Evolutionary conservation across 352 stramenopile genomes (phyloP).

Genomic region (Globisporangium paroecandrum): DNA sequence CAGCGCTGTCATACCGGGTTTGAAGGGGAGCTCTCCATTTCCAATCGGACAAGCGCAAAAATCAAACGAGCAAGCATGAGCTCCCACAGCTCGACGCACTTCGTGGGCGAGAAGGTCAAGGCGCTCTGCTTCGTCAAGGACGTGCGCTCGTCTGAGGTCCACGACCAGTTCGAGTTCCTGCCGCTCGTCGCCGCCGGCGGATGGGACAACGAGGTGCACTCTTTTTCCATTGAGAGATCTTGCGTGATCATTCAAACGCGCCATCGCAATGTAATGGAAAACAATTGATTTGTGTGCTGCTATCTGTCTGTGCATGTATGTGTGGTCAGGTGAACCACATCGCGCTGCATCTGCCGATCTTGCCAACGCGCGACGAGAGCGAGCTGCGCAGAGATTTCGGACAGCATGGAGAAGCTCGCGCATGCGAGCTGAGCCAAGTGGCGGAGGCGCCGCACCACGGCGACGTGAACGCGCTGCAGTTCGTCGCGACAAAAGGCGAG

Average conservation of each 20-base stretch:
- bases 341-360: conserved; percentile 46
- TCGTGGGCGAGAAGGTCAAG: conserved; percentile 58
- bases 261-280: too few species aligned
- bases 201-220: conserved; percentile 50
- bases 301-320: neutral
- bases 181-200: conserved; percentile 55
- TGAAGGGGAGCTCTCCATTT: conserved; percentile 6
- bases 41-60: conserved; percentile 1
- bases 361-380: conserved; percentile 39
- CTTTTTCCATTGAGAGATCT: neutral
- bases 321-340: conserved; percentile 42
- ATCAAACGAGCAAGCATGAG: conserved; percentile 12
- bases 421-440: conserved; percentile 46
- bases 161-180: conserved; percentile 34
- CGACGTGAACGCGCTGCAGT: conserved; percentile 64
- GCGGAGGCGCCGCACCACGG: conserved; percentile 43
- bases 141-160: conserved; percentile 35
- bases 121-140: conserved; percentile 64
- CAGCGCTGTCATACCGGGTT: neutral
- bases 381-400: conserved; percentile 45
- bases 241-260: neutral
- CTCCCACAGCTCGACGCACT: conserved; percentile 47
- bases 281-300: neutral
- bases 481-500: conserved; percentile 36
- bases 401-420: conserved; percentile 9